Base-by-base conservation (phyloP, 2,329 filamentous ascomycete genomes). In the Pleomassaria siparia region DNA sequence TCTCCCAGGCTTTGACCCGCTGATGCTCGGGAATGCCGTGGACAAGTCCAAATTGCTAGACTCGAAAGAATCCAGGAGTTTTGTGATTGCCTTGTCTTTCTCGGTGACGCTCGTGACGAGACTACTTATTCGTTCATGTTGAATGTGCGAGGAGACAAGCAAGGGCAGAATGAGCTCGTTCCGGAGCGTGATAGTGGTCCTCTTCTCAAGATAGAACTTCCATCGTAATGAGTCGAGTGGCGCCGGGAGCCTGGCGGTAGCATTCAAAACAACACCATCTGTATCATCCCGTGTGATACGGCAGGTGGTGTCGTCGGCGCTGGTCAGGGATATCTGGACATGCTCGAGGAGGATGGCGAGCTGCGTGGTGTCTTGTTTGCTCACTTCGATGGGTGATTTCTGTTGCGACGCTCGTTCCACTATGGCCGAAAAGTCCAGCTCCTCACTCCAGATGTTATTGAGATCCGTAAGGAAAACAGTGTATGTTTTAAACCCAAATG, bases 341-440 rank as follows among this genome's bases (percentile, higher is more conserved):
- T 86, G 85, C 18, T 80, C 76, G 12, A 91, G 73, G 43, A 92
- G 82, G 42, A 84, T 83, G 21, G 72, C 65, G 71, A 89, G 82
- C 60, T 92, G 88, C 42, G 83, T 80, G 0, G 77, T 74, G 50
- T 86, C 65, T 13, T 66, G 85, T 55, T 87, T 84, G 62, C 80
- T 84, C 1, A 88, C 84, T 63, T 92, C 87, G 51, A 92, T 90
- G 51, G 81, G 84, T 13, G 85, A 88, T 57, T 83, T 79, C 56
- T 85, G 78, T 20, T 79, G 72, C 46, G 81, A 75, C 24, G 83
- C 86, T 49, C 86, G 81, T 49, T 77, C 72, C 46, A 84, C 78
- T 47, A 92, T 86, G 10, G 74, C 76, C n/a, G 74, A 76, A 18
- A 82, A 75, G 46, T 83, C 79, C 18, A 91, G 71, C 8, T 68